Percentiles rank a stretch among this genome's conserved stretches.
These are phyloP conservation scores for Rhodomyrtus psidioides DNA, from an alignment of 441 rosid species.

Conservation along the genomic window DNA sequence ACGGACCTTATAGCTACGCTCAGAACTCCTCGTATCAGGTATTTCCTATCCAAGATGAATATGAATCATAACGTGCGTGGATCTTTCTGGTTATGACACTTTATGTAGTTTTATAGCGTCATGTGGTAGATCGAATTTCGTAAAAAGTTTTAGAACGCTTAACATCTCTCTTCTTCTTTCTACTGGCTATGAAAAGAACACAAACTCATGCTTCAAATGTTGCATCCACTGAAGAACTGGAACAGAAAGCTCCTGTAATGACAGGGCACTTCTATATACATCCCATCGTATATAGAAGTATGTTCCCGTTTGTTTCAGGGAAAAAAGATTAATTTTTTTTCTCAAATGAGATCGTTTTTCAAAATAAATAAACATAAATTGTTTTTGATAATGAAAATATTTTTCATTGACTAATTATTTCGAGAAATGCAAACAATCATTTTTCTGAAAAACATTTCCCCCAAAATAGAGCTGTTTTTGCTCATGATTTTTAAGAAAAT, in stretches of 20 bases:
- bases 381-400: too few species aligned
- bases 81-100: background rate
- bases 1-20: background rate
- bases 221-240: background rate
- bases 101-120: background rate
- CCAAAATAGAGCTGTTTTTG: too few species aligned
- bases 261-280: background rate
- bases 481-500: too few species aligned
- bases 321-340: too few species aligned
- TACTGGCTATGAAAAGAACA: background rate
- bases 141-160: background rate
- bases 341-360: too few species aligned
- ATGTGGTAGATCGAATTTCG: background rate
- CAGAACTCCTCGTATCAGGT: background rate
- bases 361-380: too few species aligned
- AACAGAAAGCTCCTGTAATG: background rate
- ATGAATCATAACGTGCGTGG: background rate
- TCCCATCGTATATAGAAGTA: background rate
- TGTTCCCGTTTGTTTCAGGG: too few species aligned
- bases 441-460: too few species aligned
- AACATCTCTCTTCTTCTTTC: background rate
- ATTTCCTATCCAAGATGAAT: background rate
- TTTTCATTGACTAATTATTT: too few species aligned
- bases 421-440: too few species aligned
- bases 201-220: background rate